Conservation (phyloP, 805 yeast species). For the Wickerhamiella brachini region DNA sequence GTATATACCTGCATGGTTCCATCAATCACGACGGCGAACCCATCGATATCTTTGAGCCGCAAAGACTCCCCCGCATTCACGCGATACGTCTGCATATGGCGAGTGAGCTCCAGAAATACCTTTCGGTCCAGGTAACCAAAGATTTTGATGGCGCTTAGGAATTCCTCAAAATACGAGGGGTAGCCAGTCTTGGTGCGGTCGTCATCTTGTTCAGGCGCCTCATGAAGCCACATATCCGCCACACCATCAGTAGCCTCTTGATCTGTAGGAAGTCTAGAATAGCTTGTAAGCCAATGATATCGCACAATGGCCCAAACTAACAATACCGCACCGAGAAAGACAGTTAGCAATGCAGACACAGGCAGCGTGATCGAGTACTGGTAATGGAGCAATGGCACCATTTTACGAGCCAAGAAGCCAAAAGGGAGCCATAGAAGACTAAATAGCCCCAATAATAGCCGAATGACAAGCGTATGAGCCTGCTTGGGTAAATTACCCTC, state of each 20-base stretch:
- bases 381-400: constrained; percentile 8
- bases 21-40: constrained; percentile 86
- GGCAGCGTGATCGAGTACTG: constrained; percentile 5
- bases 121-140: constrained; percentile 86
- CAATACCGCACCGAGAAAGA: constrained; percentile 21
- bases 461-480: background rate
- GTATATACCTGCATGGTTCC: constrained; percentile 61
- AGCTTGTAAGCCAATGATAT: constrained; percentile 48
- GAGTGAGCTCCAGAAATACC: constrained; percentile 85
- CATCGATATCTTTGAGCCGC: constrained; percentile 57
- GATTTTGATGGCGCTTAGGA: constrained; percentile 77
- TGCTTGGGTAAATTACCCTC: background rate
- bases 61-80: constrained; percentile 64
- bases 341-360: constrained; percentile 16
- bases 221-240: constrained; percentile 32
- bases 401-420: background rate
- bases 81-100: constrained; percentile 80
- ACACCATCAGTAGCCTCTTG: constrained; percentile 21
- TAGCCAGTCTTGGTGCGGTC: constrained; percentile 31
- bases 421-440: constrained; percentile 3
- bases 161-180: constrained; percentile 72
- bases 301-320: constrained; percentile 38
- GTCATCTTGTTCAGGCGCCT: constrained; percentile 18
- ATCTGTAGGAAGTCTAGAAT: constrained; percentile 39
- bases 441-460: constrained; percentile 18